A percentile compares a stretch with the other conserved stretches of the same genome.
phyloP scores from a whole-genome alignment of 2,329 filamentous ascomycete species.

The Aspergillus ibericus region DNA sequence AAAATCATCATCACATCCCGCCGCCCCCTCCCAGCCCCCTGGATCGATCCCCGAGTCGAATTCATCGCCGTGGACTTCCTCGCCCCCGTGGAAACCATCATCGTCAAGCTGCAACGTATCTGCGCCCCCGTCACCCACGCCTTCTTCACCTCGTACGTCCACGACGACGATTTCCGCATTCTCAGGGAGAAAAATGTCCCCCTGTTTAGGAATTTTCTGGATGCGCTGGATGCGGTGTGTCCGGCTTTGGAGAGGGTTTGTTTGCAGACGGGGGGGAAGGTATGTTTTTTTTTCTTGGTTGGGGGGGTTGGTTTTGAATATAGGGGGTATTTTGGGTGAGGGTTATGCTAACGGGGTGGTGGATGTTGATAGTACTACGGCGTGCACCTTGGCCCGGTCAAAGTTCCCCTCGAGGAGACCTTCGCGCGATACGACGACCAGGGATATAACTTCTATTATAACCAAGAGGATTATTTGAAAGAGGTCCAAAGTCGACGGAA shows the following conservation, averaged over 20 bases:
- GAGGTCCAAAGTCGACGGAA: slow-evolving; percentile 17
- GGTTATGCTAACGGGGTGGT: background rate
- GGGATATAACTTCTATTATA: slow-evolving; percentile 25
- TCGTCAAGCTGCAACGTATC: slow-evolving; percentile 13
- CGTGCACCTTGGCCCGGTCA: slow-evolving; percentile 28
- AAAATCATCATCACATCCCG: slow-evolving; percentile 34
- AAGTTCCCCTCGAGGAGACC: slow-evolving; percentile 23
- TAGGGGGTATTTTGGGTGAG: background rate
- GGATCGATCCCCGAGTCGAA: slow-evolving; percentile 30
- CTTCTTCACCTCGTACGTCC: slow-evolving; percentile 37
- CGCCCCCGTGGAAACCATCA: slow-evolving; percentile 17
- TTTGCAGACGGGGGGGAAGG: slow-evolving; percentile 36
- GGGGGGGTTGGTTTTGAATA: no score
- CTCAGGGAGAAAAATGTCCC: slow-evolving; percentile 28
- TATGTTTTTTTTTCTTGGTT: slow-evolving; percentile 4
- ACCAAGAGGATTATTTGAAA: slow-evolving; percentile 24
- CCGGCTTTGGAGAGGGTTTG: slow-evolving; percentile 25
- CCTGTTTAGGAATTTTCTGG: slow-evolving; percentile 36
- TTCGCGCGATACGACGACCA: slow-evolving; percentile 21
- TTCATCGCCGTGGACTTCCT: slow-evolving; percentile 36
- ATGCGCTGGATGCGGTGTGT: slow-evolving; percentile 25
- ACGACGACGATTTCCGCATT: slow-evolving; percentile 30
- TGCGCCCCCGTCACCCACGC: slow-evolving; percentile 35
- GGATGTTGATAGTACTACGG: slow-evolving; percentile 25
- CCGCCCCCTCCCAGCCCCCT: slow-evolving; percentile 20